Conservation (phyloP, 805 yeast genomes). For the Cyberlindnera mycetangii region DNA sequence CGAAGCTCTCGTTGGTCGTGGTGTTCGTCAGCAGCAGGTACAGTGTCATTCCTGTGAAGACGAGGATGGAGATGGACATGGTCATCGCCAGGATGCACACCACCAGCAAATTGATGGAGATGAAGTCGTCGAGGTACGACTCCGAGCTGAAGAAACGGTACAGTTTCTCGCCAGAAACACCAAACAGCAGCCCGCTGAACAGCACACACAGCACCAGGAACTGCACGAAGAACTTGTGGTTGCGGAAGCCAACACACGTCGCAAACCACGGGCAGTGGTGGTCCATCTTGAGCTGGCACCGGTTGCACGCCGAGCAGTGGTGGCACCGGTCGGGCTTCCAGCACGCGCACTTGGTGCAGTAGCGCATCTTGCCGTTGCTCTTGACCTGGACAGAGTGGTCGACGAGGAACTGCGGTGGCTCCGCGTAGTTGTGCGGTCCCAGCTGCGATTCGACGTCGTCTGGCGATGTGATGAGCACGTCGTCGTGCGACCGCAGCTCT, state of each 20-base stretch:
- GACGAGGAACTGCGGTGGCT: constrained; percentile 42
- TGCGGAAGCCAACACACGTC: constrained; percentile 76
- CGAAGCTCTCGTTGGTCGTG: constrained; percentile 82
- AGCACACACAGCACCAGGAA: constrained; percentile 55
- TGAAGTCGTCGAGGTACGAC: constrained; percentile 37
- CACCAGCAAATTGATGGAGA: constrained; percentile 60
- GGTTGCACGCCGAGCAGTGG: constrained; percentile 73
- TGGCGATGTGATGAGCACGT: constrained; percentile 9
- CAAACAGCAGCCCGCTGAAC: constrained; percentile 43
- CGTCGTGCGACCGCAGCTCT: constrained; percentile 34
- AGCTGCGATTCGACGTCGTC: constrained; percentile 21
- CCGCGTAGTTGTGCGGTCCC: neutral
- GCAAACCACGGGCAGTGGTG: constrained; percentile 97
- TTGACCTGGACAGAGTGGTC: constrained; percentile 44
- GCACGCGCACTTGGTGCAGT: constrained; percentile 63
- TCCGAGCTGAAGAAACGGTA: constrained; percentile 45
- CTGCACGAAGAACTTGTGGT: constrained; percentile 79
- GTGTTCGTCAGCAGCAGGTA: constrained; percentile 60
- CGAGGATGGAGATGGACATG: constrained; percentile 51
- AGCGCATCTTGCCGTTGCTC: constrained; percentile 62
- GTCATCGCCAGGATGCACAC: constrained; percentile 52
- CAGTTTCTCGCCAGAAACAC: constrained; percentile 40
- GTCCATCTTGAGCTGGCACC: constrained; percentile 82
- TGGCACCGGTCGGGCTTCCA: constrained; percentile 87
- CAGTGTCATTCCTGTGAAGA: constrained; percentile 55